Evolutionary conservation across 1,284 basidiomycete genomes (phyloP), one percentile per base, ranked within the genome.

Genomic region (Schizophyllum amplum): DNA sequence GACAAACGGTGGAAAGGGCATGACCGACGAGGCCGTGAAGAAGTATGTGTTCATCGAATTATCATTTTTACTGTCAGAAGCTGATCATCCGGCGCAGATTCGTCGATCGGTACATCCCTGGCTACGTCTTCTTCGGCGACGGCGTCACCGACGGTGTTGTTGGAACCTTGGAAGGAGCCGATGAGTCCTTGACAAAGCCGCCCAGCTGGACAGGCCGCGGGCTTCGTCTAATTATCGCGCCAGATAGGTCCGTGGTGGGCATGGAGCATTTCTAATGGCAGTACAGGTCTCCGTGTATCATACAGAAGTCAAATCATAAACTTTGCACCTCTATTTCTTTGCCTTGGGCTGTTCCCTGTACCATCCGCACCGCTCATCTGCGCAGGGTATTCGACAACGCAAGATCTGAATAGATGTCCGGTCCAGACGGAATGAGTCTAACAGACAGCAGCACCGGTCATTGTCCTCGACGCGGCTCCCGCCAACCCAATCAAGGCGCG

Each of bases 91-190:
- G 52, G 21, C n/a, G 56, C 63, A 88, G 84, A 54, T 90, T 88
- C 67, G 80, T 90, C 3, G 84, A 87, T 67, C 83, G 90, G 2
- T 92, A 92, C 67, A 91, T 93, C 58, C 90, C 90, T 1, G 90
- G 90, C 4, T 93, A 93, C 65, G 81, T 92, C 57, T 88, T 92
- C 68, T 91, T 89, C 65, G 79, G 77, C 1, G 75, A 79, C 47
- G 75, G 79, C 5, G 67, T 78, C 15, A 66, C 68, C 4, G 54
- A 66, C 11, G 65, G 66, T 42, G 13, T 42, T 13, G 33, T 42
- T 17, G 33, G 33, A 3, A 42, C 3, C 11, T 9, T 42, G 4
- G 33, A 42, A 17, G 33, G 33, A 9, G 33, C 17, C 33, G 33
- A 42, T 9, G 33, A 13, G 7, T 17, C 33, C 33, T 42, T 42